Evolutionary conservation across 306 rosid species (phyloP).

Genomic region (Trifolium pratense): DNA sequence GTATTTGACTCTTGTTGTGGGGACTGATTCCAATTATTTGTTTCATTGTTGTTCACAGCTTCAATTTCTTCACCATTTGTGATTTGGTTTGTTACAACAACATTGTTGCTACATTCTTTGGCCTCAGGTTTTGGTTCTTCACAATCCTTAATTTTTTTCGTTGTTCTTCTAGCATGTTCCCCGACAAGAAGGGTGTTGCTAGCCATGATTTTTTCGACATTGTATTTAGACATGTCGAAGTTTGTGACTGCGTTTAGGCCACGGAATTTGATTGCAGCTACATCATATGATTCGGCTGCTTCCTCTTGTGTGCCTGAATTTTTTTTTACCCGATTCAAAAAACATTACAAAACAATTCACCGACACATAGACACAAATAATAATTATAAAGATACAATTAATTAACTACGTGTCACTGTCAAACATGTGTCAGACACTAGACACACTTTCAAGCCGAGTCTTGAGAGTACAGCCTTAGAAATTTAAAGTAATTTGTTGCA

Average conservation of each 20-base stretch:
- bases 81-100: slow-evolving; percentile 13
- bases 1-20: slow-evolving; percentile 47
- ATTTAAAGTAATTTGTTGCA: too few species aligned
- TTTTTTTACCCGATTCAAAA: too few species aligned
- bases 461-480: too few species aligned
- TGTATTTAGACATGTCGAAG: slow-evolving; percentile 74
- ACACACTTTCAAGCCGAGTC: too few species aligned
- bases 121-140: slow-evolving; percentile 50
- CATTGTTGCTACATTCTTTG: slow-evolving; percentile 33
- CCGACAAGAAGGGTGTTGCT: slow-evolving; percentile 78
- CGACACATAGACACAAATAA: background rate
- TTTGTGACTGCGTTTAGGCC: slow-evolving; percentile 86
- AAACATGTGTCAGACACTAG: background rate
- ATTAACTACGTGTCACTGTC: background rate
- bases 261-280: slow-evolving; percentile 90
- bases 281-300: slow-evolving; percentile 95
- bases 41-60: slow-evolving; percentile 30
- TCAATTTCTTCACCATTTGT: slow-evolving; percentile 39
- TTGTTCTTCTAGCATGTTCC: slow-evolving; percentile 64
- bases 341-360: background rate
- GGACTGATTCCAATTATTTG: slow-evolving; percentile 48
- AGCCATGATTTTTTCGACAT: slow-evolving; percentile 85
- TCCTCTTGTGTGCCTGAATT: slow-evolving; percentile 92
- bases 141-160: slow-evolving; percentile 48
- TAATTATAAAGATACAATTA: too few species aligned